Percentiles rank a stretch among this genome's conserved stretches.
phyloP scores from a whole-genome alignment of 179 eudicot genomes.

The Drosera spatulata region DNA sequence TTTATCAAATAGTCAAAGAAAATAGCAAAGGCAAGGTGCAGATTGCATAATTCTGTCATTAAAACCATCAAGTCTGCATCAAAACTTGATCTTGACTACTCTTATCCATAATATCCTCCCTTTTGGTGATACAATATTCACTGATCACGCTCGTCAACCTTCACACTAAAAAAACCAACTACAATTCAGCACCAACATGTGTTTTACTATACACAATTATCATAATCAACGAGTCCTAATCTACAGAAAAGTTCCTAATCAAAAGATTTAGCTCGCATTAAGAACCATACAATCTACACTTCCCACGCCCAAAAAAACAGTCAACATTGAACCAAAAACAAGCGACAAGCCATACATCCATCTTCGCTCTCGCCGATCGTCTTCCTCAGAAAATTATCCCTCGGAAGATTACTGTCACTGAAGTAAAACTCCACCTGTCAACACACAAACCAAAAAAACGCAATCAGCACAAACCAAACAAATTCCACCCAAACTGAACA shows the following conservation, averaged over 20 bases:
- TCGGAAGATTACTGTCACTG: conserved; percentile 91
- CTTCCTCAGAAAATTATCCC: conserved; percentile 55
- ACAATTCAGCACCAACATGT: too few relatives aligned
- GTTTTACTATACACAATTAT: too few relatives aligned
- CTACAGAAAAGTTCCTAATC: conserved; percentile 9
- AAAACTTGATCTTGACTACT: too few relatives aligned
- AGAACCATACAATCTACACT: not conserved
- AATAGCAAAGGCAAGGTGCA: too few relatives aligned
- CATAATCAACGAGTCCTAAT: conserved; percentile 31
- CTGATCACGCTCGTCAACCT: too few relatives aligned
- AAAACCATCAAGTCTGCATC: too few relatives aligned
- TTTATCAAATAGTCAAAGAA: too few relatives aligned
- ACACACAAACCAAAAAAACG: not conserved
- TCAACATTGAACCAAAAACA: not conserved
- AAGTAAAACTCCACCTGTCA: conserved; percentile 90
- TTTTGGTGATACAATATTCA: too few relatives aligned
- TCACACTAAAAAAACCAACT: too few relatives aligned
- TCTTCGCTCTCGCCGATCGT: conserved; percentile 63
- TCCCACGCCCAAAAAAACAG: not conserved
- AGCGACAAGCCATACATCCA: conserved; percentile 61
- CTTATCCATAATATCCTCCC: too few relatives aligned
- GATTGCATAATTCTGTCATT: too few relatives aligned
- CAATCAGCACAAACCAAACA: not conserved
- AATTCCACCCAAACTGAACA: not conserved
- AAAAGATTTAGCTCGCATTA: not conserved